Evolutionary conservation across 2,329 filamentous ascomycete genomes (phyloP).

Genomic region (Kalaharituber pfeilii): DNA sequence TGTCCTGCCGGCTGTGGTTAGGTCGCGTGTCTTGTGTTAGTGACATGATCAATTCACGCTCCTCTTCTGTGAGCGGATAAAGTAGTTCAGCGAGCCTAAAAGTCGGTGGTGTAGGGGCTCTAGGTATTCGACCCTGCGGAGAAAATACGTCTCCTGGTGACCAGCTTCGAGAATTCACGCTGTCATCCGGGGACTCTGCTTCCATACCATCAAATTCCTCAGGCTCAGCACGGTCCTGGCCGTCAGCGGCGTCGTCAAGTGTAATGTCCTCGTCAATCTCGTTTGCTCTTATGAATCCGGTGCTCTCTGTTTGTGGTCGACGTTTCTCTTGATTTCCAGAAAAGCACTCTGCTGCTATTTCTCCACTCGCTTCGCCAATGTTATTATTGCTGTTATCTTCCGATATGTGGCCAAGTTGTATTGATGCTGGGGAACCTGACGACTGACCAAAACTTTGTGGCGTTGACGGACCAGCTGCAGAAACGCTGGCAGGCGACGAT

Average conservation of each 20-base stretch:
- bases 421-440: not conserved
- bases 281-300: not conserved
- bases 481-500: not conserved
- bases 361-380: not conserved
- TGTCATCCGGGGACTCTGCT: not conserved
- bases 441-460: not conserved
- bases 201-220: not conserved
- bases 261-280: not conserved
- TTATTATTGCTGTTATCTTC: not conserved
- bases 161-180: not conserved
- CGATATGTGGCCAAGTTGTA: not conserved
- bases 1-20: not conserved
- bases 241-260: not conserved
- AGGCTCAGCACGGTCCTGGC: not conserved
- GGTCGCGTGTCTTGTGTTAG: not conserved
- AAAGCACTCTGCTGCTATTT: not conserved
- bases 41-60: not conserved
- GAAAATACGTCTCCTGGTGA: not conserved
- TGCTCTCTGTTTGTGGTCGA: not conserved
- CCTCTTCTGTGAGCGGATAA: not conserved
- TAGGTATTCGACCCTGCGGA: not conserved
- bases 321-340: not conserved
- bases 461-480: not conserved
- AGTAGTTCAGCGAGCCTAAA: not conserved
- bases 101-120: not conserved